These are phyloP conservation scores for Kregervanrija delftensis DNA, from an alignment of 805 yeast genomes.

Conservation along the genomic window DNA sequence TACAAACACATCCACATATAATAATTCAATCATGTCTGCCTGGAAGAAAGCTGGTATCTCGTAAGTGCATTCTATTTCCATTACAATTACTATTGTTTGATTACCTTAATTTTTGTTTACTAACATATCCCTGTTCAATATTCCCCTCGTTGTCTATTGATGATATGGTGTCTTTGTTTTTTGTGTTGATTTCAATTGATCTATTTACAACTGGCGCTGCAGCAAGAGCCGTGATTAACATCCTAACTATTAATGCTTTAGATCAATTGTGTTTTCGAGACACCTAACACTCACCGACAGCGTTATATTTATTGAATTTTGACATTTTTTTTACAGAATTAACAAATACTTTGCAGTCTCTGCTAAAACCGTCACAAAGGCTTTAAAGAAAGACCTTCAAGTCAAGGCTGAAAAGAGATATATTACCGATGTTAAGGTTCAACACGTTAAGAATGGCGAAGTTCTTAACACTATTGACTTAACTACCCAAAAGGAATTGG, in stretches of 20 bases:
- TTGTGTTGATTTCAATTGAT: too few relatives aligned
- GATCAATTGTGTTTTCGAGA: neutral
- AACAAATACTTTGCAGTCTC: conserved; percentile 88
- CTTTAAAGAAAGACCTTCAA: conserved; percentile 82
- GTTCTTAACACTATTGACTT: conserved; percentile 23
- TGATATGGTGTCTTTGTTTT: too few relatives aligned
- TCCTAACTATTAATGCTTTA: too few relatives aligned
- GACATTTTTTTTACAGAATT: conserved; percentile 35
- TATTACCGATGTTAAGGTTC: conserved; percentile 63
- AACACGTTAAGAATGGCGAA: conserved; percentile 66
- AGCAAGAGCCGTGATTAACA: too few relatives aligned
- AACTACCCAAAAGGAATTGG: conserved; percentile 14
- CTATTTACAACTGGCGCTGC: too few relatives aligned
- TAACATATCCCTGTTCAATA: neutral
- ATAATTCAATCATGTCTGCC: conserved; percentile 35
- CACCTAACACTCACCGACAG: neutral
- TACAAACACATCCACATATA: conserved; percentile 6
- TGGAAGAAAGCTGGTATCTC: conserved; percentile 67
- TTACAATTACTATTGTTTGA: neutral
- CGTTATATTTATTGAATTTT: neutral
- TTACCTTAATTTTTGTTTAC: neutral
- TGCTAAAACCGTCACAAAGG: conserved; percentile 80
- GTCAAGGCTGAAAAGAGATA: conserved; percentile 69
- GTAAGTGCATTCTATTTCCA: conserved; percentile 27
- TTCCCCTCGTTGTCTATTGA: too few relatives aligned